Percentiles rank a stretch among this genome's conserved stretches.
Evolutionary conservation across 768 basidiomycete genomes (phyloP).

Genomic region (Saitozyma sp.): DNA sequence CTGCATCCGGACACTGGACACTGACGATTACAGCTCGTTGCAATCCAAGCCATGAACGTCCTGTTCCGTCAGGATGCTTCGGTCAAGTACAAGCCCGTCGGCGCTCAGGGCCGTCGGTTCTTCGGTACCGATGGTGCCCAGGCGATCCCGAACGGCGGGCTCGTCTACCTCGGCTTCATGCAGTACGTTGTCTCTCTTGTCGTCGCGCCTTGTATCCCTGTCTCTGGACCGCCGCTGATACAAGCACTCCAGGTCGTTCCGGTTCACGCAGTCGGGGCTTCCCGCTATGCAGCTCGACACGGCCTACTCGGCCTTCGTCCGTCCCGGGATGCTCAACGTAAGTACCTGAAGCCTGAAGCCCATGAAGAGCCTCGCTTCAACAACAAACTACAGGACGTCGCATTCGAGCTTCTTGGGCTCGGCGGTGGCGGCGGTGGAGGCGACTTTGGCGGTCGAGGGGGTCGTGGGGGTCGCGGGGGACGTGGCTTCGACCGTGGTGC

Average conservation of each 20-base stretch:
- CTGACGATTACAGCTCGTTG: slow-evolving; percentile 21
- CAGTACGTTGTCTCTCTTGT: slow-evolving; percentile 34
- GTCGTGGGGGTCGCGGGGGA: slow-evolving; percentile 30
- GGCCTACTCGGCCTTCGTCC: slow-evolving; percentile 51
- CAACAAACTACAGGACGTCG: slow-evolving; percentile 30
- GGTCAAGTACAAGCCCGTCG: slow-evolving; percentile 39
- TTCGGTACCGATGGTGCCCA: slow-evolving; percentile 40
- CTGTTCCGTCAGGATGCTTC: slow-evolving; percentile 45
- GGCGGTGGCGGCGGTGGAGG: slow-evolving; percentile 30
- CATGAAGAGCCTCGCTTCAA: neutral
- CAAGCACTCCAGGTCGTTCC: slow-evolving; percentile 40
- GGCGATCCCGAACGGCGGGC: slow-evolving; percentile 44
- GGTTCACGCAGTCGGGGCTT: slow-evolving; percentile 33
- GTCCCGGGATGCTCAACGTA: slow-evolving; percentile 42
- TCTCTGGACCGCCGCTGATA: slow-evolving; percentile 1
- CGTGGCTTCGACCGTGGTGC: slow-evolving; percentile 27
- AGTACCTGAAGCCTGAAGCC: slow-evolving; percentile 4
- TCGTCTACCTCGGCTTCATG: slow-evolving; percentile 50
- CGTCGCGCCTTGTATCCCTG: too few relatives aligned
- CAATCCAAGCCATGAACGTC: slow-evolving; percentile 50
- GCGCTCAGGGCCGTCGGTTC: slow-evolving; percentile 49
- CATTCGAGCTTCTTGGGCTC: slow-evolving; percentile 34
- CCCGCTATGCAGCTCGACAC: slow-evolving; percentile 51
- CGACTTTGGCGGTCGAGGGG: slow-evolving; percentile 26
- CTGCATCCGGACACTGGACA: neutral